Conservation (phyloP, 371 early-diverging fungal genomes). For the Mortierella sp. region DNA sequence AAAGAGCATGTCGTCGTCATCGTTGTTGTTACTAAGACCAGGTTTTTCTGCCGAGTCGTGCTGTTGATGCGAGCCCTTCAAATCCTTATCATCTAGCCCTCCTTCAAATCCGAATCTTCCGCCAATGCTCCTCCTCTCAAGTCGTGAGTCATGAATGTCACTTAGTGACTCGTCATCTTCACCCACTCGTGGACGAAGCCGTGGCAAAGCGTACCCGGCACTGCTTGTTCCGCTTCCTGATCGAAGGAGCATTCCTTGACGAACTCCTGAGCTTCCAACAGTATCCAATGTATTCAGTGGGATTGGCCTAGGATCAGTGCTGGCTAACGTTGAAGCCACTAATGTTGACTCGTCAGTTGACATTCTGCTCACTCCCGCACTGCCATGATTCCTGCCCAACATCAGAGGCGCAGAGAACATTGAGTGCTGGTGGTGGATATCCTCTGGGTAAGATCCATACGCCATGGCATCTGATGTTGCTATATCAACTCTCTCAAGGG, state of each 20-base stretch:
- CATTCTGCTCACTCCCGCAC: not conserved
- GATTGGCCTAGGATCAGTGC: slow-evolving; percentile 36
- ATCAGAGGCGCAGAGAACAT: slow-evolving; percentile 34
- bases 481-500: slow-evolving; percentile 23
- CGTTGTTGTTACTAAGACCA: slow-evolving; percentile 27
- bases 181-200: slow-evolving; percentile 28
- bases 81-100: slow-evolving; percentile 25
- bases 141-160: slow-evolving; percentile 13
- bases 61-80: not conserved
- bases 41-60: slow-evolving; percentile 8
- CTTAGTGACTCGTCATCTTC: slow-evolving; percentile 44
- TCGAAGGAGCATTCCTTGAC: slow-evolving; percentile 21
- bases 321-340: not conserved
- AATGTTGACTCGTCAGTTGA: too few relatives aligned
- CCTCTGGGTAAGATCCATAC: slow-evolving; percentile 50
- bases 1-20: slow-evolving; percentile 53
- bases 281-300: slow-evolving; percentile 6
- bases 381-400: slow-evolving; percentile 18
- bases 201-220: slow-evolving; percentile 29
- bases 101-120: slow-evolving; percentile 2
- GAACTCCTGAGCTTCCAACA: not conserved
- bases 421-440: slow-evolving; percentile 47
- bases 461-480: slow-evolving; percentile 27
- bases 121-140: slow-evolving; percentile 2
- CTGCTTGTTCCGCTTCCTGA: slow-evolving; percentile 32